phyloP scores from a whole-genome alignment of 2,329 filamentous ascomycete genomes.

The Pseudogymnoascus sp. region DNA sequence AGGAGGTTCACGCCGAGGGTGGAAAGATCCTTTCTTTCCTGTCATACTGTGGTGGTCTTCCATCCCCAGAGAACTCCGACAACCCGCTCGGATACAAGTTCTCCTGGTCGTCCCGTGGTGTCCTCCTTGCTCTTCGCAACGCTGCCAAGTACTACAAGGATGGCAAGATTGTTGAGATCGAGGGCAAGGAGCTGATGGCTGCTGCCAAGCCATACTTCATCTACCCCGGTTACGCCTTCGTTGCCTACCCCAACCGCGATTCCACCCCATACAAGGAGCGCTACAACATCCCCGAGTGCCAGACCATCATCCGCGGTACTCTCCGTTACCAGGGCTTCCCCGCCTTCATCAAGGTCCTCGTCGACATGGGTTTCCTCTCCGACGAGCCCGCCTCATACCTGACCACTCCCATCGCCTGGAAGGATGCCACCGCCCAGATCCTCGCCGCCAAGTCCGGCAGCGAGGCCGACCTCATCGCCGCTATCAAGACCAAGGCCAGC shows the following conservation, averaged over 20 bases:
- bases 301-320: conserved; percentile 78
- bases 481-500: conserved; percentile 65
- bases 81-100: conserved; percentile 95
- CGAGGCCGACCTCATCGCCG: conserved; percentile 61
- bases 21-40: conserved; percentile 79
- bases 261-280: conserved; percentile 79
- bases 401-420: conserved; percentile 65
- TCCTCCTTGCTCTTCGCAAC: conserved; percentile 80
- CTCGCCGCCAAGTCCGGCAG: conserved; percentile 57
- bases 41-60: conserved; percentile 76
- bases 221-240: conserved; percentile 80
- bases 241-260: conserved; percentile 90
- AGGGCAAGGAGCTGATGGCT: conserved; percentile 67
- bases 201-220: conserved; percentile 84
- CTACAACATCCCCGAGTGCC: conserved; percentile 80
- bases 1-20: conserved; percentile 75
- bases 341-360: conserved; percentile 77
- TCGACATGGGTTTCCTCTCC: conserved; percentile 81
- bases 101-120: conserved; percentile 66
- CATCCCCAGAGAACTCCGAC: conserved; percentile 63
- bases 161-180: conserved; percentile 62
- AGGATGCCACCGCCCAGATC: conserved; percentile 72
- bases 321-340: conserved; percentile 86
- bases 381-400: conserved; percentile 59
- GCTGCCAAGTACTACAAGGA: conserved; percentile 74